Evolutionary conservation across 495 filamentous ascomycete species (phyloP).

Genomic region (Daldinia childiae): DNA sequence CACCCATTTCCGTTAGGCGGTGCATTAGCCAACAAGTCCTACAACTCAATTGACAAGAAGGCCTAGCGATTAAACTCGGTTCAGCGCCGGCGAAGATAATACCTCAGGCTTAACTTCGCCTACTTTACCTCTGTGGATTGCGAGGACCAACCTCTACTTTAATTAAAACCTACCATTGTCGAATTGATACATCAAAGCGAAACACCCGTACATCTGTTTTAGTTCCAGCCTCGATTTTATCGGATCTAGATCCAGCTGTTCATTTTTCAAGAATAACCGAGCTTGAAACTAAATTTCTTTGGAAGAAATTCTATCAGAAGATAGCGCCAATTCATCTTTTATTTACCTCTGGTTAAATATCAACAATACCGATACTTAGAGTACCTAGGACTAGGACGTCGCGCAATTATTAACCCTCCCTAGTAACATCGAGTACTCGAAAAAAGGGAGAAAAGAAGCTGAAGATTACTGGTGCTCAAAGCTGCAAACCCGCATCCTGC

Average conservation of each 20-base stretch:
- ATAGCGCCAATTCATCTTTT: background rate
- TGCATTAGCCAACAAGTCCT: constrained; percentile 27
- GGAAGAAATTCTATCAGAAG: background rate
- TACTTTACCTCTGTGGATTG: constrained; percentile 19
- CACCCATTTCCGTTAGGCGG: constrained; percentile 26
- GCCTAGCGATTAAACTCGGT: constrained; percentile 22
- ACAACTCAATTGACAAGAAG: constrained; percentile 31
- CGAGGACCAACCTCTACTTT: constrained; percentile 10
- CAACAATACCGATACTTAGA: background rate
- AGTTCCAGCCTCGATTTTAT: constrained; percentile 8
- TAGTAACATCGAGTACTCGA: constrained; percentile 2
- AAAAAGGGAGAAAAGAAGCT: constrained; percentile 20
- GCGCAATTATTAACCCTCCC: background rate
- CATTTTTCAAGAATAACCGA: constrained; percentile 14
- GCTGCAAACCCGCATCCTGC: constrained; percentile 39
- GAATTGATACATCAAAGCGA: constrained; percentile 27
- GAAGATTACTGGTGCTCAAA: constrained; percentile 43
- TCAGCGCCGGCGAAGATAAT: constrained; percentile 25
- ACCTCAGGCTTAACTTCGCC: constrained; percentile 18
- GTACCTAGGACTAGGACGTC: background rate
- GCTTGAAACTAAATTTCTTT: background rate
- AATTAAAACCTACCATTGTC: constrained; percentile 30
- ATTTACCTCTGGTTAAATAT: constrained; percentile 1
- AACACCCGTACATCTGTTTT: constrained; percentile 18
- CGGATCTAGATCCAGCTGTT: background rate